These are phyloP conservation scores for Handroanthus guayacan DNA, from an alignment of 257 asterid species.

Conservation along the genomic window DNA sequence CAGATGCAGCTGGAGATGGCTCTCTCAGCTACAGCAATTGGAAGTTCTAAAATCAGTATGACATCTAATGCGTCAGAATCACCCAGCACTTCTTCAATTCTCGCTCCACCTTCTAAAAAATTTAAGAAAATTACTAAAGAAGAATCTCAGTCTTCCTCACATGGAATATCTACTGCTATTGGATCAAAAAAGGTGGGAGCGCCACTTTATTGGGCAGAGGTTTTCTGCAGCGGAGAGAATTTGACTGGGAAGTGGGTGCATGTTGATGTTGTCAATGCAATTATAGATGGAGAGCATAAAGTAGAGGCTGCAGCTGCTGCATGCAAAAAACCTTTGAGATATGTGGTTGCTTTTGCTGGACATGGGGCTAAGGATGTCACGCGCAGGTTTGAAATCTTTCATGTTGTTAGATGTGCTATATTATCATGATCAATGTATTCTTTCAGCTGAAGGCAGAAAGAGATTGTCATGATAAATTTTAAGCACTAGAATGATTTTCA, in stretches of 20 bases:
- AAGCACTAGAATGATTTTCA: not conserved
- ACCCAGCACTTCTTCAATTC: conserved; percentile 46
- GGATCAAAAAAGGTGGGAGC: conserved; percentile 94
- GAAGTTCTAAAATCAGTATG: conserved; percentile 41
- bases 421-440: conserved; percentile 19
- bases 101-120: conserved; percentile 51
- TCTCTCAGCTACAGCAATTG: conserved; percentile 76
- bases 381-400: conserved; percentile 74
- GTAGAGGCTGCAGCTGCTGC: conserved; percentile 98
- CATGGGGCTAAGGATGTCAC: conserved; percentile 98
- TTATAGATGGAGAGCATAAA: conserved; percentile 81
- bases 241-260: conserved; percentile 97
- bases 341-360: conserved; percentile 96
- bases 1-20: conserved; percentile 95
- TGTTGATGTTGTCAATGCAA: conserved; percentile 81
- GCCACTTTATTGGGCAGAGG: conserved; percentile 97
- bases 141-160: conserved; percentile 54
- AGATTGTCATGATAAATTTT: not conserved
- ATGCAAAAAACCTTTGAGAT: conserved; percentile 83
- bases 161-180: conserved; percentile 81
- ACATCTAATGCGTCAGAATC: conserved; percentile 46
- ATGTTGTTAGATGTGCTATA: conserved; percentile 27
- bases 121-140: conserved; percentile 56
- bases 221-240: conserved; percentile 85
- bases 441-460: conserved; percentile 1